Base-by-base conservation (phyloP, 2,329 filamentous ascomycete species). In the Sarocladium brachiariae region DNA sequence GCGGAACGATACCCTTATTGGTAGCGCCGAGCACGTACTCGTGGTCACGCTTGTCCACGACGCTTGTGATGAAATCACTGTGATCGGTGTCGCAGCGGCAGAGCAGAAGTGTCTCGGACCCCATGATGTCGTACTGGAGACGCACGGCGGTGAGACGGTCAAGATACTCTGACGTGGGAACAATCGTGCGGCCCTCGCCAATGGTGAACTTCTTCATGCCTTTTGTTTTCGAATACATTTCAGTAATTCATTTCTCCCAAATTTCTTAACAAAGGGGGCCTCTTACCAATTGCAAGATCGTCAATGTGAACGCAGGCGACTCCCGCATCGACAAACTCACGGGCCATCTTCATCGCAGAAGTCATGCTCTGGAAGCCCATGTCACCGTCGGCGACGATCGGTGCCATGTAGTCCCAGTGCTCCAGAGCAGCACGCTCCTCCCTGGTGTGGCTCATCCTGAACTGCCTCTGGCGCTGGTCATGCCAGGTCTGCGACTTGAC, bases 181-280 rank as follows among this genome's bases (percentile, higher is more conserved):
- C 65, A 0, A 71, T 59, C 0, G 69, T 71, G 4, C 66, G 57
- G 2, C 68, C 68, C 49, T 70, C 60, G 1, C 68, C 68, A 14
- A 66, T 61, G 1, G 68, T 71, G 49, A 71, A 72, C 55, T 71
- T 71, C 58, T 71, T 71, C 57, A 70, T 61, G 5, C 69, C 69
- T 39, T n/a, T n/a, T n/a, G n/a, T n/a, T n/a, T n/a, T n/a, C n/a
- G n/a, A n/a, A n/a, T n/a, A n/a, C n/a, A n/a, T n/a, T n/a, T n/a
- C n/a, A n/a, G n/a, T n/a, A n/a, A n/a, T n/a, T n/a, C n/a, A n/a
- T n/a, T n/a, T n/a, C n/a, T n/a, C n/a, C n/a, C n/a, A n/a, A n/a
- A n/a, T n/a, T n/a, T n/a, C n/a, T n/a, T n/a, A n/a, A n/a, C n/a
- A n/a, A n/a, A n/a, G n/a, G n/a, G n/a, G n/a, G 9, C 6, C 6